phyloP scores from a whole-genome alignment of 495 filamentous ascomycete genomes.

The Hypoxylon rickii region DNA sequence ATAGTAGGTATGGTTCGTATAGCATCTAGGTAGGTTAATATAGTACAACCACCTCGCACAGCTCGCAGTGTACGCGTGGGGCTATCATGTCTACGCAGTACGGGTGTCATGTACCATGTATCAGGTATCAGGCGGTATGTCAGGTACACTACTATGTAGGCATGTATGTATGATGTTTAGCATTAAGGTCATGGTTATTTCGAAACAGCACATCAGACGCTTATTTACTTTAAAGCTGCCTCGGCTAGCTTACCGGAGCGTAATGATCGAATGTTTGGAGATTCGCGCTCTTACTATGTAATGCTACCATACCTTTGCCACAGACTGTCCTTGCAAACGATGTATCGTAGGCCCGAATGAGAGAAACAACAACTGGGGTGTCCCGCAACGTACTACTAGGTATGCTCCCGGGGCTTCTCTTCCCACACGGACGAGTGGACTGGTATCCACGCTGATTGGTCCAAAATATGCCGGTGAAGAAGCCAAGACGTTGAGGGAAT shows the following conservation, averaged over 20 bases:
- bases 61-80: no score
- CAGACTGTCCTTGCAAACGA: constrained; percentile 20
- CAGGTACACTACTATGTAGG: no score
- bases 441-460: constrained; percentile 29
- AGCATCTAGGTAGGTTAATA: no score
- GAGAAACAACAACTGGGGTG: constrained; percentile 31
- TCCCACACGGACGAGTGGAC: constrained; percentile 19
- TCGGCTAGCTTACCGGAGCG: constrained; percentile 13
- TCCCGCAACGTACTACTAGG: constrained; percentile 14
- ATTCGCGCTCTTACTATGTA: constrained; percentile 25
- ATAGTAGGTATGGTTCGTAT: no score
- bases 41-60: no score
- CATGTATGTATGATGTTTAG: constrained; percentile 10
- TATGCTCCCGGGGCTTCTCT: constrained; percentile 14
- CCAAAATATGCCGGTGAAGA: constrained; percentile 31
- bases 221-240: constrained; percentile 11
- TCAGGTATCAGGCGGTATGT: no score
- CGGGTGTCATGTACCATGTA: no score
- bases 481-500: constrained; percentile 29
- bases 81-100: no score
- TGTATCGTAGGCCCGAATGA: constrained; percentile 33
- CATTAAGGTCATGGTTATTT: constrained; percentile 21
- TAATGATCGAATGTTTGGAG: constrained; percentile 33
- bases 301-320: constrained; percentile 18
- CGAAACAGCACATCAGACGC: constrained; percentile 33